These are phyloP conservation scores for Amylocystis lapponica DNA, from an alignment of 768 basidiomycete species.

Conservation along the genomic window DNA sequence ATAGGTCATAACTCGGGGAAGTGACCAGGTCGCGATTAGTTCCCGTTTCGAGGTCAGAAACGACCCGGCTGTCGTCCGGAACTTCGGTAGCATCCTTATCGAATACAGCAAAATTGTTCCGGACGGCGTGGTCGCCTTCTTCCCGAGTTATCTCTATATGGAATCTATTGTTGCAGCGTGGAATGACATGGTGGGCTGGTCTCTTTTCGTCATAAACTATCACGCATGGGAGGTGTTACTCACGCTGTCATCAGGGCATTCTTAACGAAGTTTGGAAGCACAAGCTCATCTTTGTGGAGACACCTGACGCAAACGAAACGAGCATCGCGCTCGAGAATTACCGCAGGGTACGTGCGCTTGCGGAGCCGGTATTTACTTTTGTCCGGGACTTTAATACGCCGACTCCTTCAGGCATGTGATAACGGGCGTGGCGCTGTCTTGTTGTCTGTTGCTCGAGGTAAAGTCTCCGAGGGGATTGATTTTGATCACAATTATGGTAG, in stretches of 20 bases:
- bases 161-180: conserved; percentile 99
- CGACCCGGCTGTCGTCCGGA: conserved; percentile 97
- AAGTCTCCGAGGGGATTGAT: conserved; percentile 99
- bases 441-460: conserved; percentile 95
- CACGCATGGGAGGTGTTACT: conserved; percentile 1
- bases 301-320: conserved; percentile 97
- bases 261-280: conserved; percentile 99
- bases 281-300: conserved; percentile 98
- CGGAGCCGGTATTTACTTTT: neutral
- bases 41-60: conserved; percentile 98
- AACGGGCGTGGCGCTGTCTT: conserved; percentile 97
- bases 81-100: conserved; percentile 96
- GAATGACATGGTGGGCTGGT: conserved; percentile 92
- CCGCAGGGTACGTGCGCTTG: conserved; percentile 60
- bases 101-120: conserved; percentile 98
- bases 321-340: conserved; percentile 98
- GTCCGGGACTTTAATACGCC: neutral
- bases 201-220: conserved; percentile 10
- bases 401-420: conserved; percentile 80
- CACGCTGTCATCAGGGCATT: conserved; percentile 63
- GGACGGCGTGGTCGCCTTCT: conserved; percentile 98
- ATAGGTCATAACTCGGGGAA: conserved; percentile 95
- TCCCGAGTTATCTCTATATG: conserved; percentile 99
- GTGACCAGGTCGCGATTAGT: conserved; percentile 97
- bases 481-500: conserved; percentile 99